These are phyloP conservation scores for Fraxinus quadrangulata DNA, from an alignment of 257 asterid genomes.

Conservation along the genomic window DNA sequence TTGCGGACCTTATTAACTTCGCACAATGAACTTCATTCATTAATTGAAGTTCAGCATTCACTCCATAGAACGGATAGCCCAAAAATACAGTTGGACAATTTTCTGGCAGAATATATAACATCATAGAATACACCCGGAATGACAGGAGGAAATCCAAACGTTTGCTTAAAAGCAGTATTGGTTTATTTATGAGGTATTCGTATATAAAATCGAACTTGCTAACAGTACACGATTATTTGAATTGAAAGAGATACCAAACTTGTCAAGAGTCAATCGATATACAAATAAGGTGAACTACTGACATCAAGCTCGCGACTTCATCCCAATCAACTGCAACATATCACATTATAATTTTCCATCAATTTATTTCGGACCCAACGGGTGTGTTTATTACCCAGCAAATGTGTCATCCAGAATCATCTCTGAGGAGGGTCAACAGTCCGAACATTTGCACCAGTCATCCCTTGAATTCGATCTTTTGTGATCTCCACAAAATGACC, in stretches of 20 bases:
- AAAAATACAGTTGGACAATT: not conserved
- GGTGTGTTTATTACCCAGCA: slow-evolving; percentile 26
- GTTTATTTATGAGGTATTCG: not conserved
- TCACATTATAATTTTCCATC: slow-evolving; percentile 26
- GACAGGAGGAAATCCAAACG: not conserved
- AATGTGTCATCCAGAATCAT: slow-evolving; percentile 41
- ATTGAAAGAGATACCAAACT: slow-evolving; percentile 34
- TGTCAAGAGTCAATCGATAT: slow-evolving; percentile 32
- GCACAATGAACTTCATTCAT: no score
- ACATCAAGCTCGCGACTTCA: slow-evolving; percentile 39
- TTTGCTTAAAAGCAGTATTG: not conserved
- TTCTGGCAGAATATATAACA: not conserved
- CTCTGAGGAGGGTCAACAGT: no score
- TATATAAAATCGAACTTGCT: not conserved
- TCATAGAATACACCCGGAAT: not conserved
- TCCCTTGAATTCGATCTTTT: slow-evolving; percentile 84
- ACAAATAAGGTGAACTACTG: slow-evolving; percentile 35
- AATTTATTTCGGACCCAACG: slow-evolving; percentile 22
- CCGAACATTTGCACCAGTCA: slow-evolving; percentile 78
- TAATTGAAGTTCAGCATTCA: not conserved
- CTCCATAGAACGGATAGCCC: not conserved
- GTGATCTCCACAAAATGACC: slow-evolving; percentile 89
- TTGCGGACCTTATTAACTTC: no score
- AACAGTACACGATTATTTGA: not conserved
- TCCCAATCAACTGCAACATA: slow-evolving; percentile 34